Evolutionary conservation across 345 rosid species (phyloP).

Genomic region (Noccaea bulbosa): DNA sequence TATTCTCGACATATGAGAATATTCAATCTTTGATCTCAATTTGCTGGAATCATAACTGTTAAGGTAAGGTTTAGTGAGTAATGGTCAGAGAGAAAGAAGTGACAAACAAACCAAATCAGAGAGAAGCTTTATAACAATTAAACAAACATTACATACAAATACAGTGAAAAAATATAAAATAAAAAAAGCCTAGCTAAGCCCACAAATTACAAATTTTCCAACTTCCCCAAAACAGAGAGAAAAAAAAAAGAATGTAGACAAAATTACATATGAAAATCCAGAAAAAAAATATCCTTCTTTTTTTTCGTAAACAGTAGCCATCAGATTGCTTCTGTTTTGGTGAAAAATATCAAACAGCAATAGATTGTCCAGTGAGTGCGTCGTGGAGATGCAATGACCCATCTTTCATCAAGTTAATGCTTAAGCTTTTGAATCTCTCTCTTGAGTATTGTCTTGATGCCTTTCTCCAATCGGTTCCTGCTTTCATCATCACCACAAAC

Average conservation of each 20-base stretch:
- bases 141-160: slow-evolving; percentile 43
- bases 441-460: slow-evolving; percentile 97
- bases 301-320: slow-evolving; percentile 12
- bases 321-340: slow-evolving; percentile 25
- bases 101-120: background rate
- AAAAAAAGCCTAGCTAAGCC: slow-evolving; percentile 24
- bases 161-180: background rate
- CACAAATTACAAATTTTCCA: slow-evolving; percentile 37
- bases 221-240: slow-evolving; percentile 31
- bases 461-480: slow-evolving; percentile 99
- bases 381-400: slow-evolving; percentile 93
- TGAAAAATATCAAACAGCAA: slow-evolving; percentile 55
- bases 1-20: too few species aligned
- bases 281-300: slow-evolving; percentile 16
- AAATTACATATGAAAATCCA: slow-evolving; percentile 31
- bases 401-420: slow-evolving; percentile 93
- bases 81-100: slow-evolving; percentile 27
- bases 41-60: background rate
- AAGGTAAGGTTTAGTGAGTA: slow-evolving; percentile 4
- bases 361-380: slow-evolving; percentile 74
- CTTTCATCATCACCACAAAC: slow-evolving; percentile 96
- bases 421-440: slow-evolving; percentile 96
- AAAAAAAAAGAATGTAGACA: slow-evolving; percentile 24
- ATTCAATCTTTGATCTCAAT: too few species aligned
- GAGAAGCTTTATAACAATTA: slow-evolving; percentile 29